Evolutionary conservation across 441 rosid species (phyloP), one percentile per base, ranked within the genome.

Genomic region (Jatropha podagrica): DNA sequence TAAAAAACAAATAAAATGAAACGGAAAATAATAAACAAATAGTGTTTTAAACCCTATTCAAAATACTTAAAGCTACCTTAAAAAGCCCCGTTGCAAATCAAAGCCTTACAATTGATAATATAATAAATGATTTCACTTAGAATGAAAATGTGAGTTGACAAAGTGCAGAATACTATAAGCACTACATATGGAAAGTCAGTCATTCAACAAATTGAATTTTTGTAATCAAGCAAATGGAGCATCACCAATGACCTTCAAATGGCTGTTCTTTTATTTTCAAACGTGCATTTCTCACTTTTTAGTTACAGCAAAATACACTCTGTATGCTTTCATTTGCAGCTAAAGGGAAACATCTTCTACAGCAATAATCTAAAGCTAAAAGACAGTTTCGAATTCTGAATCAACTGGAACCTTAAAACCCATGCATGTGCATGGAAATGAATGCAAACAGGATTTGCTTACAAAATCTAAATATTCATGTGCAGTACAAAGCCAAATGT

Each of bases 391-490:
- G 41, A 65, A 44, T 55, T 58, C 18, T 15, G 20, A 61, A 74
- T 58, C 48, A 7, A n/a, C n/a, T 54, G 44, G 48, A 70, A 69
- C 67, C 59, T 66, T 14, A 51, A 68, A 15, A 60, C 51, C 71
- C 65, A 58, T 40, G 48, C 48, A 52, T 26, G 13, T 65, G 37
- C 52, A 44, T 72, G 71, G n/a, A 61, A 73, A 49, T 42, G 17
- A 74, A 38, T 65, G 64, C 72, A 58, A 65, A 65, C 15, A 41
- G 32, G 41, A 37, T 11, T 56, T 8, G 55, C 37, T 1, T 4
- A 58, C 65, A 69, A 74, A 61, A 51, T 49, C 68, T n/a, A 52
- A 3, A 15, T 72, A 55, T 67, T 65, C 23, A 54, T 12, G 2
- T n/a, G 49, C 8, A 32, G 49, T 26, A 27, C 38, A 60, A 46